phyloP scores from a whole-genome alignment of 2,329 filamentous ascomycete genomes.

The Cryphonectria japonica region DNA sequence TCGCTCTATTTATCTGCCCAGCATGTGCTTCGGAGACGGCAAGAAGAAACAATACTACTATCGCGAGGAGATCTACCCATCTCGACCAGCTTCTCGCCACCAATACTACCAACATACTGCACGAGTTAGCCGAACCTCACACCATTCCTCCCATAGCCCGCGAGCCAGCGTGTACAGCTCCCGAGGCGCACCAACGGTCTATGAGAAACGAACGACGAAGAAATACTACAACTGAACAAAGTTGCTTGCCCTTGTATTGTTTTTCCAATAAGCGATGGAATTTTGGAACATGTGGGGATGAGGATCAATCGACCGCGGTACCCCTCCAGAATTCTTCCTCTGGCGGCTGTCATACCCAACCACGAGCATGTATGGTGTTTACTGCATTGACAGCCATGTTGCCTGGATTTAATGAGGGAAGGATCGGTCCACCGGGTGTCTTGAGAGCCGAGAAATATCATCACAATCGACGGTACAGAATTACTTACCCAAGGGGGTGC shows the following conservation, averaged over 20 bases:
- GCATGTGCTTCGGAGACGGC: constrained; percentile 11
- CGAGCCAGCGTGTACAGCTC: constrained; percentile 11
- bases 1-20: background rate
- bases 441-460: background rate
- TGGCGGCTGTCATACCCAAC: background rate
- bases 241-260: too few relatives aligned
- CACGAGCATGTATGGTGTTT: background rate
- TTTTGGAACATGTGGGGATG: too few relatives aligned
- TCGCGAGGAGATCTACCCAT: constrained; percentile 7
- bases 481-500: background rate
- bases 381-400: background rate
- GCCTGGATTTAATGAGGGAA: background rate
- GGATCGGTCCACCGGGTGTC: background rate
- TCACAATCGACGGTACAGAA: background rate
- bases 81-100: background rate
- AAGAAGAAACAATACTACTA: constrained; percentile 10
- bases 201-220: constrained; percentile 7
- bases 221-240: constrained; percentile 9
- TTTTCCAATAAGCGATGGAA: too few relatives aligned
- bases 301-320: background rate
- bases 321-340: background rate
- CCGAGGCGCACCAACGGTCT: constrained; percentile 11
- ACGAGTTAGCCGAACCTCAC: constrained; percentile 4
- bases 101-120: constrained; percentile 8
- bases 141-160: background rate